Percentiles rank a stretch among this genome's conserved stretches.
phyloP scores from a whole-genome alignment of 129 eudicot genomes.

The Apium graveolens region DNA sequence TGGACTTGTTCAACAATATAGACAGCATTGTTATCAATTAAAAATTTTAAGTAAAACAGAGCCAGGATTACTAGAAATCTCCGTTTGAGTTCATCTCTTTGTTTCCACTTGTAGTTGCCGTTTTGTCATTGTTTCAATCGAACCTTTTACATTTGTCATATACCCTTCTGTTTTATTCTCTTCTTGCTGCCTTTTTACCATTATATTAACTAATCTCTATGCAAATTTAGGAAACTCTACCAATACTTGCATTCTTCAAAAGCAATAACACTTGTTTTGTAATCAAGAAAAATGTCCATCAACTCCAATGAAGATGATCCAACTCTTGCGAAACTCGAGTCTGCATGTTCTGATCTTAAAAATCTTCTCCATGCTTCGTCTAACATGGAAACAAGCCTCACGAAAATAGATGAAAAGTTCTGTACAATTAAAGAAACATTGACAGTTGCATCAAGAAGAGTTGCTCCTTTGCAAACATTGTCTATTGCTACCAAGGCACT shows the following conservation, averaged over 20 bases:
- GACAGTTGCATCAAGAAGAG: slow-evolving; percentile 41
- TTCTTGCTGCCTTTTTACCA: slow-evolving; percentile 15
- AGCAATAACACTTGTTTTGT: slow-evolving; percentile 5
- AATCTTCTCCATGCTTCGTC: slow-evolving; percentile 35
- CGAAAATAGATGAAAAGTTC: slow-evolving; percentile 38
- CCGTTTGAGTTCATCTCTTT: slow-evolving; percentile 20
- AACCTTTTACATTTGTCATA: slow-evolving; percentile 30
- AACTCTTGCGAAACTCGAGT: slow-evolving; percentile 33
- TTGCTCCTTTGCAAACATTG: slow-evolving; percentile 66
- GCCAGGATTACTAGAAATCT: slow-evolving; percentile 15
- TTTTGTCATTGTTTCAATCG: slow-evolving; percentile 60
- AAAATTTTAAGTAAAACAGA: not conserved
- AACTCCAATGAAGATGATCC: slow-evolving; percentile 29
- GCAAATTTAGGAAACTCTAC: not conserved
- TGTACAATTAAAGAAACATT: slow-evolving; percentile 35
- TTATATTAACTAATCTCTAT: not conserved
- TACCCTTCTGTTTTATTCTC: slow-evolving; percentile 21
- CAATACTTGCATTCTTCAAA: not conserved
- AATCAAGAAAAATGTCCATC: slow-evolving; percentile 11
- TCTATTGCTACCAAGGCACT: slow-evolving; percentile 71
- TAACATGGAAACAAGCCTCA: slow-evolving; percentile 29
- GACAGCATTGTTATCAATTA: not conserved
- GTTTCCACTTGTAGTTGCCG: slow-evolving; percentile 30
- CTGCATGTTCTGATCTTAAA: slow-evolving; percentile 49
- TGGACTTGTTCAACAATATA: slow-evolving; percentile 15